phyloP scores from a whole-genome alignment of 1,139 yeast genomes.

The Candida dubliniensis region DNA sequence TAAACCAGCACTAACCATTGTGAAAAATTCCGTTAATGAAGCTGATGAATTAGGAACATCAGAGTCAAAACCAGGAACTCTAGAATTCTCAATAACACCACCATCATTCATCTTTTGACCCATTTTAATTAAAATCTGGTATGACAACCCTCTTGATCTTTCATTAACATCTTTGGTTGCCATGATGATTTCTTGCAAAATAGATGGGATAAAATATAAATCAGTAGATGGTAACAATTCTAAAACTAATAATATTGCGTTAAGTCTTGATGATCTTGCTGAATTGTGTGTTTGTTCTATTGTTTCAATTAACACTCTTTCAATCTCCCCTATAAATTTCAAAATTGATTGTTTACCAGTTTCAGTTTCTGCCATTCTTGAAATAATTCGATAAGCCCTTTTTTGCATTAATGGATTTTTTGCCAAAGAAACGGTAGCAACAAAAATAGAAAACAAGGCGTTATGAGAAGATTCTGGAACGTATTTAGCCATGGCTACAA shows the following conservation, averaged over 20 bases:
- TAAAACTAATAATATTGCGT: slow-evolving; percentile 62
- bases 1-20: slow-evolving; percentile 94
- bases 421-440: slow-evolving; percentile 56
- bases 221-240: slow-evolving; percentile 61
- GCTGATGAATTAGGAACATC: slow-evolving; percentile 65
- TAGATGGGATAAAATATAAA: slow-evolving; percentile 74
- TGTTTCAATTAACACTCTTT: slow-evolving; percentile 57
- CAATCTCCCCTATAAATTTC: slow-evolving; percentile 57
- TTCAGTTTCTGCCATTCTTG: slow-evolving; percentile 68
- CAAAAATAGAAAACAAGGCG: slow-evolving; percentile 77
- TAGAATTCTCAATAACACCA: slow-evolving; percentile 63
- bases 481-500: slow-evolving; percentile 83
- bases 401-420: slow-evolving; percentile 76
- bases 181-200: slow-evolving; percentile 83
- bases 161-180: slow-evolving; percentile 94
- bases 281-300: slow-evolving; percentile 64
- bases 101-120: slow-evolving; percentile 77
- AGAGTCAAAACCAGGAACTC: slow-evolving; percentile 68
- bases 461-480: slow-evolving; percentile 70
- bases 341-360: slow-evolving; percentile 56
- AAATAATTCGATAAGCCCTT: slow-evolving; percentile 80
- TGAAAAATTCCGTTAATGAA: slow-evolving; percentile 75
- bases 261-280: slow-evolving; percentile 78
- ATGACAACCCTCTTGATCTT: slow-evolving; percentile 83
- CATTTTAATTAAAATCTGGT: slow-evolving; percentile 73